Conservation (phyloP, 148 eudicot genomes). For the Salicornia ramosissima region DNA sequence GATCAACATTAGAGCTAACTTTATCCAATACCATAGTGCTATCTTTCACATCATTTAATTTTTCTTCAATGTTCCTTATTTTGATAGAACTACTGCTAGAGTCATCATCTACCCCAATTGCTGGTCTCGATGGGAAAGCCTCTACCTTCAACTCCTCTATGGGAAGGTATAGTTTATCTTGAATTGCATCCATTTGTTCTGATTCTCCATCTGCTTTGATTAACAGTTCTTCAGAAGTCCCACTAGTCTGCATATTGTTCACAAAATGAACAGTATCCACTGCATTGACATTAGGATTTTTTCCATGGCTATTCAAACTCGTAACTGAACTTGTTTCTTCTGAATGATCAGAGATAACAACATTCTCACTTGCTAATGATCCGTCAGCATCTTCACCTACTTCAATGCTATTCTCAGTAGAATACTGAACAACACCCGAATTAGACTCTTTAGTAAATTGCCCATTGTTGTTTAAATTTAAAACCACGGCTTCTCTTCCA, state of each 20-base stretch:
- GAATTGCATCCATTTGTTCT: conserved; percentile 17
- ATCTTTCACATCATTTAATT: conserved; percentile 25
- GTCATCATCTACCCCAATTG: conserved; percentile 26
- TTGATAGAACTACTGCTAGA: conserved; percentile 26
- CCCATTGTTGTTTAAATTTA: conserved; percentile 19
- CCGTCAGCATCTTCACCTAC: conserved; percentile 16
- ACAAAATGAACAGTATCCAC: conserved; percentile 12
- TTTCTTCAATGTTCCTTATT: conserved; percentile 9
- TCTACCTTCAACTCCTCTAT: conserved; percentile 44
- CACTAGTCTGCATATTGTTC: conserved; percentile 28
- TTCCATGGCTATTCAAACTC: conserved; percentile 8
- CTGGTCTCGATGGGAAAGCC: conserved; percentile 57
- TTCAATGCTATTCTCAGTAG: conserved; percentile 3
- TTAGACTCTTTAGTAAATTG: conserved; percentile 21
- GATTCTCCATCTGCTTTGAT: conserved; percentile 17
- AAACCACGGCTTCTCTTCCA: conserved; percentile 23
- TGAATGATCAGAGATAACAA: conserved; percentile 6
- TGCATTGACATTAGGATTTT: conserved; percentile 17
- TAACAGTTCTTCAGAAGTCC: conserved; percentile 22
- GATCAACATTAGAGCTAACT: conserved; percentile 14
- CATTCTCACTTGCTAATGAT: conserved; percentile 5
- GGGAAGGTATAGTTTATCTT: conserved; percentile 13
- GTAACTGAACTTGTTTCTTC: conserved; percentile 10
- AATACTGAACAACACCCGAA: conserved; percentile 16
- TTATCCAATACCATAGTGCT: conserved; percentile 13